phyloP scores from a whole-genome alignment of 1,284 basidiomycete genomes.

The Gymnopus androsaceus region DNA sequence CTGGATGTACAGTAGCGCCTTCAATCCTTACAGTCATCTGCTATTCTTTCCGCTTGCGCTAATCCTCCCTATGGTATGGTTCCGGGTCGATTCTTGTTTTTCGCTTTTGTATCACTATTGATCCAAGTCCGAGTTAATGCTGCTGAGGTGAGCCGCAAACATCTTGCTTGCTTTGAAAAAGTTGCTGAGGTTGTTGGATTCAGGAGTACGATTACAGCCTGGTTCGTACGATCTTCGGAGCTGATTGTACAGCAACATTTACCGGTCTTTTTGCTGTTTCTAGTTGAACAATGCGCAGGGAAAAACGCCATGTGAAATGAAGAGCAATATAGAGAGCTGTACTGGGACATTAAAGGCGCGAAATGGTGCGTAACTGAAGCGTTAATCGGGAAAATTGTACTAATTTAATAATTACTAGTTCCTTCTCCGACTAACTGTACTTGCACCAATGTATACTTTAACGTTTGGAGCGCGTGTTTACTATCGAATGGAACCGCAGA shows the following conservation, averaged over 20 bases:
- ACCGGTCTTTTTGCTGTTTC: background rate
- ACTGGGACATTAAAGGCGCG: background rate
- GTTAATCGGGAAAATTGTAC: background rate
- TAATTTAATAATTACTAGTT: background rate
- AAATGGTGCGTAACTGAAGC: background rate
- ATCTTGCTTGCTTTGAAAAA: background rate
- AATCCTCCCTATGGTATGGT: constrained; percentile 17
- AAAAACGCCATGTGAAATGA: constrained; percentile 14
- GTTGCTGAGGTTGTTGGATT: background rate
- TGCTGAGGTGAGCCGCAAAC: background rate
- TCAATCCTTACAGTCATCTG: background rate
- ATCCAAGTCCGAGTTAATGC: constrained; percentile 1
- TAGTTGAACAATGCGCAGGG: constrained; percentile 16
- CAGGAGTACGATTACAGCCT: background rate
- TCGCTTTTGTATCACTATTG: constrained; percentile 3
- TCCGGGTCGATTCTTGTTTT: constrained; percentile 2
- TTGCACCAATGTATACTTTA: constrained; percentile 16
- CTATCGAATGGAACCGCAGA: background rate
- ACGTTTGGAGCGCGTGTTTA: constrained; percentile 16
- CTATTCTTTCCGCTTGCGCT: no score
- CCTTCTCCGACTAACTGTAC: constrained; percentile 15
- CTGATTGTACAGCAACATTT: no score
- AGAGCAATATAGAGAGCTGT: constrained; percentile 8
- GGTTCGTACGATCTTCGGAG: background rate
- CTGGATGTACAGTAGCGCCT: background rate